Base-by-base conservation (phyloP, 768 basidiomycete species). In the Cubamyces lactineus region DNA sequence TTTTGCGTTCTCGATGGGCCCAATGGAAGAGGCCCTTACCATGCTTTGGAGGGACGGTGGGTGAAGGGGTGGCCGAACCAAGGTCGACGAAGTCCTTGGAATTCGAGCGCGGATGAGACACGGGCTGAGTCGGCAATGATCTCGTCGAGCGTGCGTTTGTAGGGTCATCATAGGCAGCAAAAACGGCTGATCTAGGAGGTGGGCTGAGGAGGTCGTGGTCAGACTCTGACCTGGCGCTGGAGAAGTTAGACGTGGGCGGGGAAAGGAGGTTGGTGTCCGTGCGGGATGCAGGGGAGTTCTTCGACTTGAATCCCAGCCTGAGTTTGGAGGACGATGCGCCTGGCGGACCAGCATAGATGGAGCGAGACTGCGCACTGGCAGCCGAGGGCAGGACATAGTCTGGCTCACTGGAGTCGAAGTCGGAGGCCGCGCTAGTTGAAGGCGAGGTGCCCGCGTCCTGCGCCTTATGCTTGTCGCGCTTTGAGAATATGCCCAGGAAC, bases 151-250 rank as follows among this genome's bases (percentile, higher is more conserved):
- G 76, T 16, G 81, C 79, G 67, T 74, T 76, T 67, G 73, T 73
- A 24, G 80, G 80, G 68, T 84, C 86, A 24, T 74, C 81, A 66
- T 86, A 82, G 5, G 80, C 79, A 11, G 80, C 82, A 72, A 91
- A 89, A 57, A 90, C 79, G 45, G 85, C 81, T 1, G 84, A 85
- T 68, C 85, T 85, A 21, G 82, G 81, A 0, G 87, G 87, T 1
- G 88, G 86, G 3, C 85, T 80, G 26, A 78, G 65, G 24, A 75
- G 77, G 52, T 77, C 59, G 19, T 74, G 68, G 16, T 81, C 83
- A 3, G 77, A 71, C 53, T 84, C 82, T 45, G 83, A 81, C 6
- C 73, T 75, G 6, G 76, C 74, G 52, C 74, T 69, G 5, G 74
- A 75, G 75, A 78, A 62, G 69, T 71, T 46, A 46, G 51, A 43